A percentile compares a stretch with the other conserved stretches of the same genome.
Conservation (phyloP, 345 rosid species). For the Bruguiera sexangula region DNA sequence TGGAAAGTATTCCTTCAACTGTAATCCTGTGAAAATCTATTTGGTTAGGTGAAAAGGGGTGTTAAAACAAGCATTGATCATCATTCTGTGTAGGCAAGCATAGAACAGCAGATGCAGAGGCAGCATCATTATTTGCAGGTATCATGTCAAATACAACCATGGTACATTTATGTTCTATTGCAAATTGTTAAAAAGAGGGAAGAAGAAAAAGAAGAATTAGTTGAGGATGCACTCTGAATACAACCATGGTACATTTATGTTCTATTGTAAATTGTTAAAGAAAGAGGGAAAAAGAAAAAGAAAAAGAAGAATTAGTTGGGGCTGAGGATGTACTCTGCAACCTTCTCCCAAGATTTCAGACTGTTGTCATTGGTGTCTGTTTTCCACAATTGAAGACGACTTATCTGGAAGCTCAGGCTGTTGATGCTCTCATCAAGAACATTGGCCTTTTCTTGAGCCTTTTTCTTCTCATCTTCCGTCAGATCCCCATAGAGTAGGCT, state of each 20-base stretch:
- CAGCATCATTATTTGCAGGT: too few species aligned
- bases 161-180: neutral
- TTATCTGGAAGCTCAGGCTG: constrained; percentile 50
- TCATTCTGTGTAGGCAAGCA: too few species aligned
- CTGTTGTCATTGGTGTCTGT: constrained; percentile 60
- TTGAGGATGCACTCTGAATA: constrained; percentile 41
- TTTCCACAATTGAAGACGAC: constrained; percentile 56
- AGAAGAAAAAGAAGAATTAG: too few species aligned
- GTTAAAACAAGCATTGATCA: too few species aligned
- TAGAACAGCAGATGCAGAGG: too few species aligned
- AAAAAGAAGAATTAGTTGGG: constrained; percentile 27
- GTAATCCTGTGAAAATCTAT: too few species aligned
- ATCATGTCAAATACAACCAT: neutral
- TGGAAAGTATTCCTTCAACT: too few species aligned
- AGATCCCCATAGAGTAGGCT: constrained; percentile 75
- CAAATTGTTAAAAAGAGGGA: neutral
- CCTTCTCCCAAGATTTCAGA: constrained; percentile 70
- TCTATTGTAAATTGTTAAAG: neutral
- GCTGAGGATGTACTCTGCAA: constrained; percentile 50
- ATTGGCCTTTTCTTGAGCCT: constrained; percentile 58
- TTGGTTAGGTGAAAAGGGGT: too few species aligned
- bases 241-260: neutral
- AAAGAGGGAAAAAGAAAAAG: neutral
- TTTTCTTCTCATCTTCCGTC: constrained; percentile 70
- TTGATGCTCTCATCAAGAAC: constrained; percentile 46